These are phyloP conservation scores for Nitzschia sp. DNA, from an alignment of 108 stramenopile species.

Conservation along the genomic window DNA sequence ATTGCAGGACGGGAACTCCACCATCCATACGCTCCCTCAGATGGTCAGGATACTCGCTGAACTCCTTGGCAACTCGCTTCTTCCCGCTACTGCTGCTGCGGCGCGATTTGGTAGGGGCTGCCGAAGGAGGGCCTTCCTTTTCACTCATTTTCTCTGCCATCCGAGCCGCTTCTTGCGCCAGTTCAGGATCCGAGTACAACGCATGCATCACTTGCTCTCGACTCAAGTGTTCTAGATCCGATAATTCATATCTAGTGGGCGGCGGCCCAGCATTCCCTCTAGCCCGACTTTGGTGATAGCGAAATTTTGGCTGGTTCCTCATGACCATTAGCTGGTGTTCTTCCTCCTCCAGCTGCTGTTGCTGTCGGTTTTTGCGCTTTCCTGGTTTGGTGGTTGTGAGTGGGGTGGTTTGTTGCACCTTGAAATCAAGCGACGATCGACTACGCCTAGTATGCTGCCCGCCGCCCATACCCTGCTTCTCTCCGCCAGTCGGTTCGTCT, in stretches of 20 bases:
- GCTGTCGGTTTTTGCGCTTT: slow-evolving; percentile 6
- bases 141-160: slow-evolving; percentile 12
- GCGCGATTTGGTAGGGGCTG: background rate
- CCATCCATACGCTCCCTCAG: slow-evolving; percentile 24
- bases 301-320: background rate
- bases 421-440: background rate
- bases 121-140: background rate
- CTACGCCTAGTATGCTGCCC: too few species aligned
- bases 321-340: slow-evolving; percentile 14
- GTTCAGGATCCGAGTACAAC: slow-evolving; percentile 44
- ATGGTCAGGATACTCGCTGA: slow-evolving; percentile 19
- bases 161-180: slow-evolving; percentile 10
- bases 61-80: background rate
- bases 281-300: slow-evolving; percentile 22
- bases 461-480: too few species aligned
- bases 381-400: slow-evolving; percentile 28
- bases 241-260: slow-evolving; percentile 21
- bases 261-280: slow-evolving; percentile 34
- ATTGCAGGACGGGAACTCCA: slow-evolving; percentile 45
- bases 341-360: slow-evolving; percentile 6
- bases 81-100: background rate
- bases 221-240: slow-evolving; percentile 38
- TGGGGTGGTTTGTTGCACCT: background rate
- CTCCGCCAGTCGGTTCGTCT: too few species aligned
- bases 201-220: slow-evolving; percentile 38